Evolutionary conservation across 352 stramenopile genomes (phyloP), one percentile per base, ranked within the genome.

Genomic region (Plasmopara muralis): DNA sequence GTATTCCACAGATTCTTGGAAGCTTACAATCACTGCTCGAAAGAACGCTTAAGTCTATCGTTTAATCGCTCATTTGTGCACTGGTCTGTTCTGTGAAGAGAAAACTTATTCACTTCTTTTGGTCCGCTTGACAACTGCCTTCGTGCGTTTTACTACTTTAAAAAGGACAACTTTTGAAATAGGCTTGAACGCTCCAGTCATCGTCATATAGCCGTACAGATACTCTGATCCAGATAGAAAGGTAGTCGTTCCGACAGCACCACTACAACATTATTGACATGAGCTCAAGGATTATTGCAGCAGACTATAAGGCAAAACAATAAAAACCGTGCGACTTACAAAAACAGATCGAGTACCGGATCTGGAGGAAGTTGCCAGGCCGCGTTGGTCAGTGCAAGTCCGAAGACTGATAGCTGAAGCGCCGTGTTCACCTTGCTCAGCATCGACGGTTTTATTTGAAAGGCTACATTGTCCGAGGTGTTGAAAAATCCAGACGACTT

Each of bases 371-470:
- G 63, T 34, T 84, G 72, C 75, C 75, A 89, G 8, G 78, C 77
- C 9, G 73, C 78, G 54, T 92, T 86, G 35, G 77, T 85, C 49
- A 92, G 56, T 45, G 79, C 65, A 37, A 87, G 68, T 20, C 82
- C 82, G 43, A 90, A 88, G 52, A 77, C 72, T 34, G 73, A 71
- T 29, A 92, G 62, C 63, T 92, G 82, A 37, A 90, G 71, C 30
- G 77, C 79, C 47, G 82, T 92, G 61, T 92, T 92, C 48, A 84
- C 62, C 50, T 92, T 92, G 60, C 78, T 89, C 16, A 89, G 50
- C 50, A 81, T 57, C 30, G 76, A 79, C 7, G 82, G 79, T 46
- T 84, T 67, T 39, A 92, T 74, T 50, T 89, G 55, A 63, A 92
- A 92, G 5, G 77, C 71, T 31, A 63, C 74, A 51, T 58, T 77